Conservation (phyloP, 495 filamentous ascomycete genomes). For the Recurvomyces mirabilis region DNA sequence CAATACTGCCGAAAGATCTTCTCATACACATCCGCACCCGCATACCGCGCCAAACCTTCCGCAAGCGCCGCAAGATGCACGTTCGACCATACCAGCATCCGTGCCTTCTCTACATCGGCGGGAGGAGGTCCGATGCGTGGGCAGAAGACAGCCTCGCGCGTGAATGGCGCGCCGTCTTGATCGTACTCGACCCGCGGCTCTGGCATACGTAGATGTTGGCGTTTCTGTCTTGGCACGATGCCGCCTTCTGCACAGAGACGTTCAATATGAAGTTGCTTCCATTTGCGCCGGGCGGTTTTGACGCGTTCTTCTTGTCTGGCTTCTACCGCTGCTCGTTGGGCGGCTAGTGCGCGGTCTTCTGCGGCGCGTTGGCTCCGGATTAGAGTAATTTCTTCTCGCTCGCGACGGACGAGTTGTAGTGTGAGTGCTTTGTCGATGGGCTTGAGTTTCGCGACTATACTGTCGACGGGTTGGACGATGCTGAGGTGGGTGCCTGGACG, state of each 20-base stretch:
- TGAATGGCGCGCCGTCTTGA: slow-evolving; percentile 19
- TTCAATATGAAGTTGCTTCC: slow-evolving; percentile 12
- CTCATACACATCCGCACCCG: slow-evolving; percentile 21
- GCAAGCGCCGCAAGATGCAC: slow-evolving; percentile 16
- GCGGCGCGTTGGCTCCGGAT: too few species aligned
- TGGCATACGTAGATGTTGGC: slow-evolving; percentile 6
- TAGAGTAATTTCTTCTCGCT: too few species aligned
- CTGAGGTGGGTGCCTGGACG: slow-evolving; percentile 1
- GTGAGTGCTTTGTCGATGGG: slow-evolving; percentile 5
- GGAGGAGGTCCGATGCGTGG: slow-evolving; percentile 16
- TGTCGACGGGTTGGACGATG: slow-evolving; percentile 13
- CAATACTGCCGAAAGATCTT: slow-evolving; percentile 25
- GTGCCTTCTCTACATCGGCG: slow-evolving; percentile 3
- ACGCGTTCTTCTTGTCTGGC: not conserved
- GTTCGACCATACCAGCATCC: slow-evolving; percentile 15
- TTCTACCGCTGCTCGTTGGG: slow-evolving; percentile 5
- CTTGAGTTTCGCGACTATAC: slow-evolving; percentile 11
- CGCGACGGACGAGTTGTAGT: not conserved
- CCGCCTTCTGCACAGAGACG: slow-evolving; percentile 14
- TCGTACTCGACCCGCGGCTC: slow-evolving; percentile 1
- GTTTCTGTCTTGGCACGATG: not conserved
- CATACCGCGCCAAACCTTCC: slow-evolving; percentile 22
- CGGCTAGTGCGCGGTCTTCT: not conserved
- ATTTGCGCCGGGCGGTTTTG: slow-evolving; percentile 1
- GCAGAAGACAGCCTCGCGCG: slow-evolving; percentile 23